phyloP scores from a whole-genome alignment of 331 rosid species.

The Cucumis variabilis region DNA sequence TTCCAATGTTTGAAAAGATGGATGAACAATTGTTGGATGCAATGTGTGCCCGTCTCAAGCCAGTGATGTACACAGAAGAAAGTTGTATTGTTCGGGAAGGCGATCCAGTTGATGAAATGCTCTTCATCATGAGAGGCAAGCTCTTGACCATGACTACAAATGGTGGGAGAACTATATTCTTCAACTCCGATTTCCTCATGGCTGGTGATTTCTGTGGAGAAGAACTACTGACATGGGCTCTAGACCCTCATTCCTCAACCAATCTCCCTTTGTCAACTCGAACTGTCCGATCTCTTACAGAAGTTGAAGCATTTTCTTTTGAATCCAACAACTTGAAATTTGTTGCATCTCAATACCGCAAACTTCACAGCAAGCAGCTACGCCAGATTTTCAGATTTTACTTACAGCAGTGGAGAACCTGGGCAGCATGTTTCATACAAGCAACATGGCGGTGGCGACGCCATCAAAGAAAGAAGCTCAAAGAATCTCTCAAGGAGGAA shows the following conservation, averaged over 20 bases:
- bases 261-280: conserved; percentile 24
- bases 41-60: conserved; percentile 20
- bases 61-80: conserved; percentile 11
- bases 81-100: conserved; percentile 32
- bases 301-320: conserved; percentile 30
- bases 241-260: conserved; percentile 18
- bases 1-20: conserved; percentile 30
- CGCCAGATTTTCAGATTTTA: conserved; percentile 28
- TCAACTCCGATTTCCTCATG: conserved; percentile 28
- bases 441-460: conserved; percentile 13
- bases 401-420: conserved; percentile 28
- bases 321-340: conserved; percentile 20
- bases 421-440: conserved; percentile 34
- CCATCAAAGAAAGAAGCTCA: conserved; percentile 20
- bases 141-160: conserved; percentile 14
- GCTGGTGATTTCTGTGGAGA: conserved; percentile 37
- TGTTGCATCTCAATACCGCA: conserved; percentile 21
- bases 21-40: conserved; percentile 25
- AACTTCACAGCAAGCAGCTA: conserved; percentile 30
- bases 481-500: conserved; percentile 22
- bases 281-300: conserved; percentile 10
- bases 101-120: background rate
- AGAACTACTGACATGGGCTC: conserved; percentile 36
- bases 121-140: conserved; percentile 37
- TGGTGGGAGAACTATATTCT: conserved; percentile 30